Percentiles rank a stretch among this genome's conserved stretches.
Evolutionary conservation across 768 basidiomycete genomes (phyloP).

Genomic region (Tricholoma sp.): DNA sequence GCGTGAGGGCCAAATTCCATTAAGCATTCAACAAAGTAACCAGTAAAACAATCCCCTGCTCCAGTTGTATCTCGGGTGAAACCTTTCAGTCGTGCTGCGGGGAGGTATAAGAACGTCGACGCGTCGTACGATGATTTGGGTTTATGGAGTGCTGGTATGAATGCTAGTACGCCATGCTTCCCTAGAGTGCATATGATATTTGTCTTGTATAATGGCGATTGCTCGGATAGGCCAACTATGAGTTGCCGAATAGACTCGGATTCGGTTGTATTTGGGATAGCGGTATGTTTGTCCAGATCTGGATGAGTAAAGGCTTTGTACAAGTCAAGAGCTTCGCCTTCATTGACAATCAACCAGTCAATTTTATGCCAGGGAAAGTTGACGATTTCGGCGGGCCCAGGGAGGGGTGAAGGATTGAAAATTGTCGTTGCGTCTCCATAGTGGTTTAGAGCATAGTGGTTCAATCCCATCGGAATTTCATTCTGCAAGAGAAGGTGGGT

Average conservation of each 20-base stretch:
- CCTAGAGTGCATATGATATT: slow-evolving; percentile 58
- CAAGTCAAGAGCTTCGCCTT: slow-evolving; percentile 40
- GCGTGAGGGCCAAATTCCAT: slow-evolving; percentile 35
- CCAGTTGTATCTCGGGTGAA: slow-evolving; percentile 50
- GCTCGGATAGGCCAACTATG: slow-evolving; percentile 16
- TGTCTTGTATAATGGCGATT: slow-evolving; percentile 26
- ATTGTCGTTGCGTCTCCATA: slow-evolving; percentile 28
- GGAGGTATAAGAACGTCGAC: slow-evolving; percentile 32
- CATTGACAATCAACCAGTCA: slow-evolving; percentile 54
- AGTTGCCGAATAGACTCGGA: slow-evolving; percentile 13
- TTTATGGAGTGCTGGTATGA: slow-evolving; percentile 26
- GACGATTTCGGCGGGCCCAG: slow-evolving; percentile 30
- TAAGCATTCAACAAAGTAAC: slow-evolving; percentile 52
- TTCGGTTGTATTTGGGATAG: background rate
- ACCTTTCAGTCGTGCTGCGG: slow-evolving; percentile 40
- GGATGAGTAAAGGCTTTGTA: slow-evolving; percentile 21
- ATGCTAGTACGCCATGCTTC: slow-evolving; percentile 42
- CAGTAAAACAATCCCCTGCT: slow-evolving; percentile 61
- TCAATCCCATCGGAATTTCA: slow-evolving; percentile 45
- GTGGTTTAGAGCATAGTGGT: slow-evolving; percentile 29
- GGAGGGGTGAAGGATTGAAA: slow-evolving; percentile 58
- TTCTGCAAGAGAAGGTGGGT: slow-evolving; percentile 57
- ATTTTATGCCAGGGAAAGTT: slow-evolving; percentile 47
- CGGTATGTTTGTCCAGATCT: background rate
- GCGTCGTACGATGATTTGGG: slow-evolving; percentile 12